Conservation (phyloP, 1,284 basidiomycete species). For the Tetrapyrgos nigripes region DNA sequence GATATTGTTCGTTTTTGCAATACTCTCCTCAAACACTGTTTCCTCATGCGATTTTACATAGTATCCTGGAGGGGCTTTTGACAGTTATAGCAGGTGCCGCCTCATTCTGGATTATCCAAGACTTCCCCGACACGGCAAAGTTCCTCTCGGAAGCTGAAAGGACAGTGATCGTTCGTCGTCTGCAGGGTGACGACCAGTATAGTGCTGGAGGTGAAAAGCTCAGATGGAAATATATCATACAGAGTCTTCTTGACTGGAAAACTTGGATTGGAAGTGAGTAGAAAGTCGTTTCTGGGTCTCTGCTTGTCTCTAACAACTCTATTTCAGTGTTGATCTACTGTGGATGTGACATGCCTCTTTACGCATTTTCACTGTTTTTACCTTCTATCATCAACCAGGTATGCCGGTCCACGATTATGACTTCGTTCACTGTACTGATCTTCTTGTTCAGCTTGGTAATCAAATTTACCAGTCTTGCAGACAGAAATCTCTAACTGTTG, state of each 20-base stretch:
- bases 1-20: slow-evolving; percentile 65
- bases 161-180: slow-evolving; percentile 67
- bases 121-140: slow-evolving; percentile 83
- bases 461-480: slow-evolving; percentile 13
- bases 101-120: slow-evolving; percentile 81
- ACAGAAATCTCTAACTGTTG: slow-evolving; percentile 9
- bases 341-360: slow-evolving; percentile 68
- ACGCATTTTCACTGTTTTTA: slow-evolving; percentile 76
- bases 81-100: slow-evolving; percentile 70
- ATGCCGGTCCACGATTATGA: slow-evolving; percentile 10
- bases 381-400: slow-evolving; percentile 76
- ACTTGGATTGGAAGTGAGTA: slow-evolving; percentile 70
- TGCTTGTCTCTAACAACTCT: slow-evolving; percentile 8
- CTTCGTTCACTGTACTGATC: slow-evolving; percentile 10
- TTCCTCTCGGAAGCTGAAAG: slow-evolving; percentile 77
- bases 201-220: slow-evolving; percentile 75
- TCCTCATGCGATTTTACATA: slow-evolving; percentile 1
- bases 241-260: slow-evolving; percentile 75
- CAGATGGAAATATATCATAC: slow-evolving; percentile 63
- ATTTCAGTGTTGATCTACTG: slow-evolving; percentile 59
- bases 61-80: slow-evolving; percentile 64
- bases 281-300: not conserved
- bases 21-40: slow-evolving; percentile 25
- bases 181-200: slow-evolving; percentile 76
- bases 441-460: slow-evolving; percentile 49